Evolutionary conservation across 176 grass and related monocot species (phyloP).

Genomic region (Triticum dicoccoides): DNA sequence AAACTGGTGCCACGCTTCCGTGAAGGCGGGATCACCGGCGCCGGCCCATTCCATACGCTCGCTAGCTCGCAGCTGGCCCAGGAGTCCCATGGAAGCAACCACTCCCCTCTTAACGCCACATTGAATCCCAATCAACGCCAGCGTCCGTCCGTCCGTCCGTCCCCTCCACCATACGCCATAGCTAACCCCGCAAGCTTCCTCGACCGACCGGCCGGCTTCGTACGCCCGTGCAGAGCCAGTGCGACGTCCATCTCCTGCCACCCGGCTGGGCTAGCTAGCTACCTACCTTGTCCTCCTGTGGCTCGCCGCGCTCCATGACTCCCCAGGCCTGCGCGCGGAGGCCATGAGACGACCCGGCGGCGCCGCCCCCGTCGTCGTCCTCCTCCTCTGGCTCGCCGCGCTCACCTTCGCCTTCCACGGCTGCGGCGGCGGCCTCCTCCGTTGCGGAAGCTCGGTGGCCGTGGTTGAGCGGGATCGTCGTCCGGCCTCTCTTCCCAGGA

Average conservation of each 20-base stretch:
- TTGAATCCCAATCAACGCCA: slow-evolving; percentile 7
- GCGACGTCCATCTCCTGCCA: too few relatives aligned
- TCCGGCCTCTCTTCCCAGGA: slow-evolving; percentile 22
- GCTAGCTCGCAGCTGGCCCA: too few relatives aligned
- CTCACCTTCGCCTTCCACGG: slow-evolving; percentile 60
- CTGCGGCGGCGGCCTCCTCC: neutral
- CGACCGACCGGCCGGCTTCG: neutral
- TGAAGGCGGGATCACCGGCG: slow-evolving; percentile 44
- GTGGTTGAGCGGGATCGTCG: neutral
- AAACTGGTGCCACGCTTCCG: slow-evolving; percentile 31
- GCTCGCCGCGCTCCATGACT: neutral
- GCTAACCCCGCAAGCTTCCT: neutral
- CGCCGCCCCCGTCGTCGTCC: neutral
- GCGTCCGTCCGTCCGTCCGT: neutral
- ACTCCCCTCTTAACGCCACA: slow-evolving; percentile 35
- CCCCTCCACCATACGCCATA: neutral
- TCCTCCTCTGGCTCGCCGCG: slow-evolving; percentile 58
- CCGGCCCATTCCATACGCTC: slow-evolving; percentile 4
- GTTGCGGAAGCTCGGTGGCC: neutral
- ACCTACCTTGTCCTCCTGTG: neutral
- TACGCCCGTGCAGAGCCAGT: neutral
- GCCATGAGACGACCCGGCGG: slow-evolving; percentile 51
- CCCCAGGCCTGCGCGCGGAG: slow-evolving; percentile 28
- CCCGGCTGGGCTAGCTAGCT: neutral
- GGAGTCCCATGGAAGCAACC: slow-evolving; percentile 56